Conservation (phyloP, 257 asterid genomes). For the Nicotiana knightiana region DNA sequence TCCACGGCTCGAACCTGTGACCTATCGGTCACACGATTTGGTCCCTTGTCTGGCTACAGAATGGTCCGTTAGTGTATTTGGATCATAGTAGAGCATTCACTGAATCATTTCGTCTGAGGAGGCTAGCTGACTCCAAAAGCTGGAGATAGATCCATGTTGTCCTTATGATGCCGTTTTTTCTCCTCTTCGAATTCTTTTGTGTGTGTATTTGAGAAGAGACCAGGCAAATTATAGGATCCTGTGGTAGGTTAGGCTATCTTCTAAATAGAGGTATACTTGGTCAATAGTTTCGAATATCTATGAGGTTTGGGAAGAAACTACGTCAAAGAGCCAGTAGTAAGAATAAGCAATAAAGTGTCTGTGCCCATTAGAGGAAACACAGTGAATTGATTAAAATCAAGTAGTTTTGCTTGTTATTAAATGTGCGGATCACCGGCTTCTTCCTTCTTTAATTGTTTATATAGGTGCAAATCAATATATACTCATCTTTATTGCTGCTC, state of each 20-base stretch:
- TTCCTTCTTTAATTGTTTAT: neutral
- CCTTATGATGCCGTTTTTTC: neutral
- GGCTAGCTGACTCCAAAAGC: neutral
- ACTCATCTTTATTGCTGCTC: neutral
- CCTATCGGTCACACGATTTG: neutral
- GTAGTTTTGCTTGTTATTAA: neutral
- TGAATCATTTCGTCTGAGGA: neutral
- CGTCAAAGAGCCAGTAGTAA: neutral
- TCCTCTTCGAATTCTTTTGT: neutral
- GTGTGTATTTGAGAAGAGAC: neutral
- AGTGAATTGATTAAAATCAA: neutral
- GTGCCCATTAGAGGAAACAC: neutral
- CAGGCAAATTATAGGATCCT: neutral
- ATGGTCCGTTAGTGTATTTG: neutral
- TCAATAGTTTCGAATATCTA: neutral
- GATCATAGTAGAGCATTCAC: neutral
- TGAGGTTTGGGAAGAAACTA: neutral
- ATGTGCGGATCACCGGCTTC: neutral
- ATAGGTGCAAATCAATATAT: neutral
- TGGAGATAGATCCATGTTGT: neutral
- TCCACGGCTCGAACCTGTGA: no score
- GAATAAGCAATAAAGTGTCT: neutral
- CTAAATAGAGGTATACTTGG: neutral
- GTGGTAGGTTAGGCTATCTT: neutral
- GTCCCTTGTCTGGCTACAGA: neutral